phyloP scores from a whole-genome alignment of 495 filamentous ascomycete species.

The Jackrogersella multiformis region DNA sequence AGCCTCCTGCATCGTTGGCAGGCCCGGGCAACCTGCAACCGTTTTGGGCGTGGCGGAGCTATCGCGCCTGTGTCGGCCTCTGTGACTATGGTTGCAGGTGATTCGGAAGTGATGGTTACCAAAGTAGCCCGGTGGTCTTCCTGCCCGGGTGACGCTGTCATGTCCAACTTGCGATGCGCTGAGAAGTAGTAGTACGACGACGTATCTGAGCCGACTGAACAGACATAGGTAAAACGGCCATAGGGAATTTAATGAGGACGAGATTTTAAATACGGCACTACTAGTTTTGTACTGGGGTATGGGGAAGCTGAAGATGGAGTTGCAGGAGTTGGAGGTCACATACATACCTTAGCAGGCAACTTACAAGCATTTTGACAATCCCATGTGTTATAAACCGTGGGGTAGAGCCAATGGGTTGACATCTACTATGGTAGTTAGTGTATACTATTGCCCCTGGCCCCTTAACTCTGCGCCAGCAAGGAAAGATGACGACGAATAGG shows the following conservation, averaged over 20 bases:
- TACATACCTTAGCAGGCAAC: constrained; percentile 5
- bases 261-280: not conserved
- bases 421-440: not conserved
- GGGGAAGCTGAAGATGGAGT: constrained; percentile 1
- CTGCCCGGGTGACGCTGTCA: constrained; percentile 4
- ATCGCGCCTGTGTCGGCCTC: not conserved
- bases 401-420: not conserved
- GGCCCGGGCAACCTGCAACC: constrained; percentile 44
- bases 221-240: not conserved
- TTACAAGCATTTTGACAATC: not conserved
- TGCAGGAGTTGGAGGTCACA: not conserved
- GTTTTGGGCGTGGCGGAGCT: constrained; percentile 30
- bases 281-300: not conserved
- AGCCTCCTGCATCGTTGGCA: constrained; percentile 45
- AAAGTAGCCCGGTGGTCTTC: not conserved
- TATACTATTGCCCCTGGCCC: constrained; percentile 1
- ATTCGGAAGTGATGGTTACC: not conserved
- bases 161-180: not conserved
- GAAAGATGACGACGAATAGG: constrained; percentile 3
- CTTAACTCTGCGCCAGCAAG: not conserved
- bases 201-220: not conserved
- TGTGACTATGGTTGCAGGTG: not conserved
- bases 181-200: constrained; percentile 5
- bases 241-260: not conserved
- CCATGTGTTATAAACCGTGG: constrained; percentile 9